Percentiles rank a stretch among this genome's conserved stretches.
These are phyloP conservation scores for Diaporthe vexans DNA, from an alignment of 2,329 filamentous ascomycete species.

Conservation along the genomic window DNA sequence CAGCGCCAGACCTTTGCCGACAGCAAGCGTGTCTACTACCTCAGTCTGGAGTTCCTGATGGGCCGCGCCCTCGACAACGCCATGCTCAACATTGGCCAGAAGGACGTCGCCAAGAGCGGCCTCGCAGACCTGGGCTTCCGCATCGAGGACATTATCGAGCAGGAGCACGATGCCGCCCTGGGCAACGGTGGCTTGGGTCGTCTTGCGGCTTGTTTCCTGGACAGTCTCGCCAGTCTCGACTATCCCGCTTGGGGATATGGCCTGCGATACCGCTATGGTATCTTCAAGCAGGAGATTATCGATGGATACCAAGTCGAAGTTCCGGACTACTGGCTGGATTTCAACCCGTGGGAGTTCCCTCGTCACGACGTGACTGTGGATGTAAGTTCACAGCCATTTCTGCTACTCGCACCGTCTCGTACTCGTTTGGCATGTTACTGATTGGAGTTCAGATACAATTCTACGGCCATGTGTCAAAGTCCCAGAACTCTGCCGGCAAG, in stretches of 20 bases:
- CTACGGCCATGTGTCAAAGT: conserved; percentile 86
- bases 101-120: conserved; percentile 87
- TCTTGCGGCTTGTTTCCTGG: conserved; percentile 95
- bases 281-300: conserved; percentile 99
- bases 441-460: conserved; percentile 79
- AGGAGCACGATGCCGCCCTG: conserved; percentile 96
- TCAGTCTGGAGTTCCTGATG: conserved; percentile 98
- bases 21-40: conserved; percentile 95
- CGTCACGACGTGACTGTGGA: conserved; percentile 95
- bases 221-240: conserved; percentile 94
- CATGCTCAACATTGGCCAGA: conserved; percentile 95
- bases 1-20: conserved; percentile 93
- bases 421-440: conserved; percentile 4
- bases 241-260: conserved; percentile 98
- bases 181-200: conserved; percentile 96
- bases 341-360: conserved; percentile 99
- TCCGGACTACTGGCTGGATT: conserved; percentile 93
- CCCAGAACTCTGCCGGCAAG: conserved; percentile 83
- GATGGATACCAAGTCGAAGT: conserved; percentile 98
- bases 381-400: conserved; percentile 57
- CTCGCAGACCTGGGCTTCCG: conserved; percentile 92
- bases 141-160: conserved; percentile 93
- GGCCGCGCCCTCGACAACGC: conserved; percentile 96
- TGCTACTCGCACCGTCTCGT: not conserved
- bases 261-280: conserved; percentile 93